phyloP scores from a whole-genome alignment of 306 rosid genomes.

The Fragaria nilgerrensis region DNA sequence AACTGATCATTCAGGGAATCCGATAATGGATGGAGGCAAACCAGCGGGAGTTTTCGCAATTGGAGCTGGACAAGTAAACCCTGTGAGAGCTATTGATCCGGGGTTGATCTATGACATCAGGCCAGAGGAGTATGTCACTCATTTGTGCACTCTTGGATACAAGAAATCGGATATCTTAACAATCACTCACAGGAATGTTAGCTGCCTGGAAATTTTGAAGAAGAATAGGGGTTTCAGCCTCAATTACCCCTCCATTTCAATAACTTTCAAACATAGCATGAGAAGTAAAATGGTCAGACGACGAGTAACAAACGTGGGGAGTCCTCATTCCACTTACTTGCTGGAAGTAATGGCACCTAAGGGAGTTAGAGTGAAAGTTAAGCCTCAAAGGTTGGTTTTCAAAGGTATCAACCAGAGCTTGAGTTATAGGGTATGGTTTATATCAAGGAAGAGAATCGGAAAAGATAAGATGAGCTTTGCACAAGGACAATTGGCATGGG shows the following conservation, averaged over 20 bases:
- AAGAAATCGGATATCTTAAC: conserved; percentile 55
- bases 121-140: conserved; percentile 63
- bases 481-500: conserved; percentile 81
- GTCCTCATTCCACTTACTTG: conserved; percentile 61
- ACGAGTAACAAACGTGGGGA: conserved; percentile 69
- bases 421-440: conserved; percentile 59
- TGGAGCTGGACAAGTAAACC: conserved; percentile 86
- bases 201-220: conserved; percentile 49
- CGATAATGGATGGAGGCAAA: conserved; percentile 68
- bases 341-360: conserved; percentile 66
- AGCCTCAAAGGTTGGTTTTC: conserved; percentile 54
- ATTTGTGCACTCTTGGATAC: conserved; percentile 82
- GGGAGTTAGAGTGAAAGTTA: conserved; percentile 66
- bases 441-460: conserved; percentile 50
- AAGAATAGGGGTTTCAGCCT: conserved; percentile 73
- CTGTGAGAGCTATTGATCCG: conserved; percentile 62
- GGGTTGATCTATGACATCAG: conserved; percentile 73
- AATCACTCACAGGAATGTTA: conserved; percentile 72
- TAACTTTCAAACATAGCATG: conserved; percentile 47
- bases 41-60: conserved; percentile 60
- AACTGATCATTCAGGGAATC: conserved; percentile 62
- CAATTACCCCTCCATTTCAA: conserved; percentile 80
- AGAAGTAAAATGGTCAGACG: conserved; percentile 49
- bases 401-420: conserved; percentile 48
- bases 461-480: conserved; percentile 24